Percentiles rank a stretch among this genome's conserved stretches.
phyloP scores from a whole-genome alignment of 108 stramenopile genomes.

The Conticribra weissflogii region DNA sequence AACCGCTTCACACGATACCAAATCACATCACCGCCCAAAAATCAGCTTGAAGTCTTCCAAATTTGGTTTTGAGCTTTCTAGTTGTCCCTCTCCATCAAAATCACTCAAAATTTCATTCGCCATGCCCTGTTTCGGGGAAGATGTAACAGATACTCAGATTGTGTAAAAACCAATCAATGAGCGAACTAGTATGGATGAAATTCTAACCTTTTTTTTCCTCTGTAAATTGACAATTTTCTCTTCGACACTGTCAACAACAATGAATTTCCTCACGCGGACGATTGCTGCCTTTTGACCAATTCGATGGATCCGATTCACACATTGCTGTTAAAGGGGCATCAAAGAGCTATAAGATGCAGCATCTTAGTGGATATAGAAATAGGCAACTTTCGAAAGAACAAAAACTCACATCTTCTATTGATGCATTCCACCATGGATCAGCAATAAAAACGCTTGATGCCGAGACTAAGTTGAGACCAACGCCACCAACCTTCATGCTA shows the following conservation, averaged over 20 bases:
- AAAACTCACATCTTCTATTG: constrained; percentile 74
- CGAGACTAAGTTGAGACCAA: constrained; percentile 79
- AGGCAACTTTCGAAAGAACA: not conserved
- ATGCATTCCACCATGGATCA: constrained; percentile 90
- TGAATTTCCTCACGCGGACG: constrained; percentile 82
- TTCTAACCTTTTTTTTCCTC: constrained; percentile 66
- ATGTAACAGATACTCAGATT: not conserved
- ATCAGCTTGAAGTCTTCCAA: constrained; percentile 80
- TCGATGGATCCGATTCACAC: constrained; percentile 78
- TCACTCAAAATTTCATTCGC: constrained; percentile 64
- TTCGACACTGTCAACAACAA: constrained; percentile 77
- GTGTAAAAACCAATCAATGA: not conserved
- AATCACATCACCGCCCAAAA: constrained; percentile 43
- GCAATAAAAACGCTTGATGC: constrained; percentile 78
- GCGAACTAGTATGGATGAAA: not conserved
- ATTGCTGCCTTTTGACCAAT: constrained; percentile 81
- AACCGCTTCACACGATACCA: no score
- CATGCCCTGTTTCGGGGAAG: constrained; percentile 36
- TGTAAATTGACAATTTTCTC: constrained; percentile 83
- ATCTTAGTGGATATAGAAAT: not conserved
- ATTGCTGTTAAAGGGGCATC: constrained; percentile 1
- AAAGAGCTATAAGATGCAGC: not conserved
- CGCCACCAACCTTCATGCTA: constrained; percentile 85
- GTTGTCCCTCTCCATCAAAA: constrained; percentile 21
- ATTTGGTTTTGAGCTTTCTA: constrained; percentile 56